Evolutionary conservation across 2,329 filamentous ascomycete genomes (phyloP), one percentile per base, ranked within the genome.

Genomic region (Penicillium rolfsii): DNA sequence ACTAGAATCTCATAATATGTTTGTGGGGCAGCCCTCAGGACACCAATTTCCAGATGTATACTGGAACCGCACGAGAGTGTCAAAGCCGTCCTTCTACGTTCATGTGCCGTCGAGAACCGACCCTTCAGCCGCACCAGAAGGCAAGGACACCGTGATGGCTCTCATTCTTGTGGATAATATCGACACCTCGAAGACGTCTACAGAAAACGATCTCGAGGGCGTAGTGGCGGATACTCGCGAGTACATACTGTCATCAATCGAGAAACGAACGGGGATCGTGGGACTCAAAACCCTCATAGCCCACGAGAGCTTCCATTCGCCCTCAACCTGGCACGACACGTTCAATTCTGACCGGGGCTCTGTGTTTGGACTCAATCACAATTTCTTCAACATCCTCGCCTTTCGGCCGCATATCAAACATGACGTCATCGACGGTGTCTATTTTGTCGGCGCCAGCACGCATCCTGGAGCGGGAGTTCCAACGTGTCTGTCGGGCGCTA

Each of bases 401-500:
- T 60, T 60, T 8, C 53, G 58, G 36, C 58, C 58, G 7, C 55
- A 60, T 24, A 53, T 45, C 16, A 60, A 57, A 52, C 53, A 57
- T 26, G 46, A 56, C 19, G 36, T 30, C 16, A 19, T 53, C 19
- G 53, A 30, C 5, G 53, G 53, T 3, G 12, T 60, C 11, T 60
- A 60, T 16, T 60, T 60, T 35, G 58, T 60, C 19, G 58, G 58
- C 22, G 58, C 58, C 28, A 60, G 58, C 30, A 57, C 53, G 30
- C 58, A 60, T 52, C 58, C 58, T 30, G 58, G 58, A 28, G 53
- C 58, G 36, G 58, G 58, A 14, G 58, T 60, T 40, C 58, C 58
- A 4, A 57, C 53, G 4, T 60, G 58, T 4, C 53, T 60, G n/a
- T 48, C 58, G 28, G 58, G 58, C 28, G 58, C 58, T 16, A 60